phyloP scores from a whole-genome alignment of 257 asterid genomes.

The Solanum dulcamara region DNA sequence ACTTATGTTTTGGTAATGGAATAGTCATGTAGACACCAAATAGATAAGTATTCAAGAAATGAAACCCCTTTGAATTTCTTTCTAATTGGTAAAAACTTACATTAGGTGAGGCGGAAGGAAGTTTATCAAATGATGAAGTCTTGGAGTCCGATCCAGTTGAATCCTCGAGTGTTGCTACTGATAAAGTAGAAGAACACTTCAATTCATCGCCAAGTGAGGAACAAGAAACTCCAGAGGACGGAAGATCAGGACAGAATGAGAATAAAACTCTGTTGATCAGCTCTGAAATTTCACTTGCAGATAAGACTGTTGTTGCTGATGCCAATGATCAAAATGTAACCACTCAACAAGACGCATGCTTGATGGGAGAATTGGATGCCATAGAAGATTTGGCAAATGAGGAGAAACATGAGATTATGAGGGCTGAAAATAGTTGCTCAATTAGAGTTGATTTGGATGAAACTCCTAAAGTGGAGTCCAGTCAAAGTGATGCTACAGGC shows the following conservation, averaged over 20 bases:
- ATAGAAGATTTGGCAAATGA: not conserved
- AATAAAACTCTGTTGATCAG: not conserved
- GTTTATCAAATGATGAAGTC: not conserved
- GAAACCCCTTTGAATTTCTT: not conserved
- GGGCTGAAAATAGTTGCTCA: not conserved
- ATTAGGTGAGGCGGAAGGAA: conserved; percentile 18
- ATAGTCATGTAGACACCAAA: not conserved
- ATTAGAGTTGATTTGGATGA: not conserved
- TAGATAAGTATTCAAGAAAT: not conserved
- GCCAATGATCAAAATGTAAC: not conserved
- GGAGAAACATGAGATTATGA: not conserved
- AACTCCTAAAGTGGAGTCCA: conserved; percentile 2
- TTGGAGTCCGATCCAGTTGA: conserved; percentile 1
- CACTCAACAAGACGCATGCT: not conserved
- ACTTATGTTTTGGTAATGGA: not conserved
- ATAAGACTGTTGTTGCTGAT: not conserved
- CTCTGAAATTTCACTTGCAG: not conserved
- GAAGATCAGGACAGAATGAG: not conserved
- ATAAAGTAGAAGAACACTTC: conserved; percentile 13
- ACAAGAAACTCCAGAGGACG: not conserved
- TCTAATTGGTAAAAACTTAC: not conserved
- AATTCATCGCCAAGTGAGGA: not conserved
- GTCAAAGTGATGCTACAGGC: not conserved
- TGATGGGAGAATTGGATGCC: not conserved
- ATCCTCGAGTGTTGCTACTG: not conserved